Conservation (phyloP, 1,284 basidiomycete genomes). For the Ustilago bromivora region DNA sequence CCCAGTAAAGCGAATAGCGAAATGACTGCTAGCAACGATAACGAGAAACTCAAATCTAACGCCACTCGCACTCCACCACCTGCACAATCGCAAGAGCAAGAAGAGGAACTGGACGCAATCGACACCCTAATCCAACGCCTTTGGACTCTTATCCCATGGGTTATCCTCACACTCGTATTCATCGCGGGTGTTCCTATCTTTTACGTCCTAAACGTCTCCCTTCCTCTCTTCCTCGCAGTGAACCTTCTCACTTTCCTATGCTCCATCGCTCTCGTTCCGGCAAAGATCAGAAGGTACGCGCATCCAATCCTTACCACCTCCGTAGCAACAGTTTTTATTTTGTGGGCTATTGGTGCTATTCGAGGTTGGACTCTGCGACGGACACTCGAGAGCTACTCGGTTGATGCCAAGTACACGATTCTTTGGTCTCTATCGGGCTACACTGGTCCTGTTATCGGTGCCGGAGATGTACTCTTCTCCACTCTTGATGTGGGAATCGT, state of each 20-base stretch:
- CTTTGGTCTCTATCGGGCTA: slow-evolving; percentile 52
- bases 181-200: slow-evolving; percentile 57
- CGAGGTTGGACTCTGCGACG: slow-evolving; percentile 32
- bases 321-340: slow-evolving; percentile 52
- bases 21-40: slow-evolving; percentile 15
- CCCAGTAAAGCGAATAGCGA: slow-evolving; percentile 34
- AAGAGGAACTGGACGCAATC: slow-evolving; percentile 43
- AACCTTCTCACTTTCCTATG: slow-evolving; percentile 59
- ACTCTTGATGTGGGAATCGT: slow-evolving; percentile 64
- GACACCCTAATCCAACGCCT: slow-evolving; percentile 51
- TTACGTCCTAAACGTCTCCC: slow-evolving; percentile 53
- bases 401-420: slow-evolving; percentile 54
- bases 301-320: slow-evolving; percentile 64
- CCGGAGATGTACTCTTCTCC: slow-evolving; percentile 58
- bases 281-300: slow-evolving; percentile 47
- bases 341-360: slow-evolving; percentile 57
- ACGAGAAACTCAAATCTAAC: slow-evolving; percentile 1
- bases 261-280: slow-evolving; percentile 56
- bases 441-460: slow-evolving; percentile 57
- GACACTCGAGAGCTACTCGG: slow-evolving; percentile 45
- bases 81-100: background rate
- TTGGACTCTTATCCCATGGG: slow-evolving; percentile 45
- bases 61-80: background rate
- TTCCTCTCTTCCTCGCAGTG: slow-evolving; percentile 58
- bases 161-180: slow-evolving; percentile 41